phyloP scores from a whole-genome alignment of 106 monocot species.

The Platanthera guangdongensis region DNA sequence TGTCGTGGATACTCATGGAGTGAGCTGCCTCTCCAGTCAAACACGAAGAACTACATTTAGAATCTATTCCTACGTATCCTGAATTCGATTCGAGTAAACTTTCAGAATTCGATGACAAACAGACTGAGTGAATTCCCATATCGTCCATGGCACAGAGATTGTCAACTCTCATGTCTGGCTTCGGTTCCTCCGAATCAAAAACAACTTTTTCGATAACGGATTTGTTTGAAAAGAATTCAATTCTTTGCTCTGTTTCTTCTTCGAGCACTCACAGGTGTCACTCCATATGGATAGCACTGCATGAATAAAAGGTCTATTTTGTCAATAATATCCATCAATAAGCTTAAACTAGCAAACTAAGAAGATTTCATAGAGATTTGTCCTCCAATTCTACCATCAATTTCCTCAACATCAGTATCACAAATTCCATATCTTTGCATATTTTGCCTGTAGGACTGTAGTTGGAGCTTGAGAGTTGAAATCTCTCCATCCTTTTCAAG shows the following conservation, averaged over 20 bases:
- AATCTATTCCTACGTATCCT: background rate
- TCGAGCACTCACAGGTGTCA: constrained; percentile 9
- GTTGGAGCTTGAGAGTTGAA: constrained; percentile 25
- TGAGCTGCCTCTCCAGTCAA: background rate
- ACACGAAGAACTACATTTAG: background rate
- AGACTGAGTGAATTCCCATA: background rate
- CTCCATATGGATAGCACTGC: background rate
- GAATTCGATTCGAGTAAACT: background rate
- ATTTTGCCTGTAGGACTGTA: constrained; percentile 22
- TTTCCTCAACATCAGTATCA: background rate
- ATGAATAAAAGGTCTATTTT: constrained; percentile 1
- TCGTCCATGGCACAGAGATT: background rate
- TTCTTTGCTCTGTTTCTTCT: constrained; percentile 7
- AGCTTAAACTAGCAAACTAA: constrained; percentile 10
- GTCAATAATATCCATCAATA: constrained; percentile 16
- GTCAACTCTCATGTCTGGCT: too few species aligned
- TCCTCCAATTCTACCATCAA: constrained; percentile 1
- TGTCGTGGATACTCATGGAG: constrained; percentile 7
- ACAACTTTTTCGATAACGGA: constrained; percentile 2
- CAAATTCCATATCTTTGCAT: constrained; percentile 1
- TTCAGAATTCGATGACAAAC: background rate
- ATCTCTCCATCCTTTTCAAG: constrained; percentile 38
- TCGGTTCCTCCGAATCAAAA: constrained; percentile 6
- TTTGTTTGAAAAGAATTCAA: background rate
- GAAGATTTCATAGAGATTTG: constrained; percentile 12